Conservation (phyloP, 2,329 filamentous ascomycete species). For the Pseudogymnoascus pannorum region DNA sequence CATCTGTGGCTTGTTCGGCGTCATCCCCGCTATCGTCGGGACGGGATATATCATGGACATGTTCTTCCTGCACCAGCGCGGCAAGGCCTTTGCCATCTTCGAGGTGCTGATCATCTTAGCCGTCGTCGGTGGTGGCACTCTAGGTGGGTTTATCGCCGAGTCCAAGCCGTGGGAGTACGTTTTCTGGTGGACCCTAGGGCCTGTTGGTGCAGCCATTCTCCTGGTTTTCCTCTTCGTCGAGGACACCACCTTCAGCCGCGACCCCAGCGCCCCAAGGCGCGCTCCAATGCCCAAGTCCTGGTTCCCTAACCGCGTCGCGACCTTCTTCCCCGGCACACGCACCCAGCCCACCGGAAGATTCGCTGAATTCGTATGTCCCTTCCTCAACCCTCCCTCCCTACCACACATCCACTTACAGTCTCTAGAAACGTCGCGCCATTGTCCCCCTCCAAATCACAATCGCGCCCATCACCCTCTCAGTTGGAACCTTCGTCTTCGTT, state of each 20-base stretch:
- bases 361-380: neutral
- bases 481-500: slow-evolving; percentile 7
- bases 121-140: slow-evolving; percentile 27
- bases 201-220: neutral
- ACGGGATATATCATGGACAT: slow-evolving; percentile 33
- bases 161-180: slow-evolving; percentile 29
- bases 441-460: neutral
- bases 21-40: slow-evolving; percentile 31
- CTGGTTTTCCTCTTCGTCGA: slow-evolving; percentile 7
- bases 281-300: slow-evolving; percentile 5
- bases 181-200: slow-evolving; percentile 33
- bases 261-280: neutral
- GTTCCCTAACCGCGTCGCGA: neutral
- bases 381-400: neutral
- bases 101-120: slow-evolving; percentile 31
- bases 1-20: slow-evolving; percentile 33
- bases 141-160: slow-evolving; percentile 33
- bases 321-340: neutral
- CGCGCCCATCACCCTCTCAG: neutral
- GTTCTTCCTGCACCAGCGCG: slow-evolving; percentile 36
- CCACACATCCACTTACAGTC: neutral
- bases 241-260: slow-evolving; percentile 5
- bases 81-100: slow-evolving; percentile 31
- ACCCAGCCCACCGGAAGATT: neutral
- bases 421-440: neutral